These are phyloP conservation scores for Meyerozyma athensensis DNA, from an alignment of 1,139 yeast genomes.

Conservation along the genomic window DNA sequence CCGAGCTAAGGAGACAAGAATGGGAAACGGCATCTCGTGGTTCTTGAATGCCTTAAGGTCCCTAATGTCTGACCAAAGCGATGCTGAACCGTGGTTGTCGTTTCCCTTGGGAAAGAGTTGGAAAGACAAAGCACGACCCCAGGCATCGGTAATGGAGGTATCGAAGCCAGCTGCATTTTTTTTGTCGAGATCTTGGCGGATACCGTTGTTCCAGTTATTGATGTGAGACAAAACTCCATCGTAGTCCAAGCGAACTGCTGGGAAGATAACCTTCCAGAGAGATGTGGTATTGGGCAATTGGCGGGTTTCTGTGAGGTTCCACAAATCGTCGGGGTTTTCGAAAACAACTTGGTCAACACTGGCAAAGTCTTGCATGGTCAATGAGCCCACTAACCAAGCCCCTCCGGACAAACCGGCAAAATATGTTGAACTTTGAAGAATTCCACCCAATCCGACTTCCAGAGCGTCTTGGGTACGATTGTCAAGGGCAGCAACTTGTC, in stretches of 20 bases:
- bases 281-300: slow-evolving; percentile 25
- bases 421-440: slow-evolving; percentile 35
- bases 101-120: slow-evolving; percentile 29
- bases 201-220: slow-evolving; percentile 29
- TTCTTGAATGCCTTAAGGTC: slow-evolving; percentile 23
- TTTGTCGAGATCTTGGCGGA: slow-evolving; percentile 22
- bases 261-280: slow-evolving; percentile 19
- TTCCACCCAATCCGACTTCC: slow-evolving; percentile 26
- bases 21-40: slow-evolving; percentile 40
- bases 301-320: slow-evolving; percentile 32
- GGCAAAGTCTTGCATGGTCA: slow-evolving; percentile 31
- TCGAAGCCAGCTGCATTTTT: slow-evolving; percentile 32
- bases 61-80: slow-evolving; percentile 32
- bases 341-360: slow-evolving; percentile 31
- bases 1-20: slow-evolving; percentile 33
- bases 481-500: slow-evolving; percentile 23
- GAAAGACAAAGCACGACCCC: slow-evolving; percentile 38
- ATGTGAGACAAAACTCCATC: slow-evolving; percentile 24
- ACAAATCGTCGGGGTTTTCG: slow-evolving; percentile 22
- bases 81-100: slow-evolving; percentile 20
- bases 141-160: slow-evolving; percentile 29
- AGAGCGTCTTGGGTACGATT: slow-evolving; percentile 13
- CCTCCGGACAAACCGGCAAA: slow-evolving; percentile 39
- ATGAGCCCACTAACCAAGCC: slow-evolving; percentile 33
- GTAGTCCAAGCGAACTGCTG: slow-evolving; percentile 21